Conservation (phyloP, 495 filamentous ascomycete species). For the Sordaria brevicollis region DNA sequence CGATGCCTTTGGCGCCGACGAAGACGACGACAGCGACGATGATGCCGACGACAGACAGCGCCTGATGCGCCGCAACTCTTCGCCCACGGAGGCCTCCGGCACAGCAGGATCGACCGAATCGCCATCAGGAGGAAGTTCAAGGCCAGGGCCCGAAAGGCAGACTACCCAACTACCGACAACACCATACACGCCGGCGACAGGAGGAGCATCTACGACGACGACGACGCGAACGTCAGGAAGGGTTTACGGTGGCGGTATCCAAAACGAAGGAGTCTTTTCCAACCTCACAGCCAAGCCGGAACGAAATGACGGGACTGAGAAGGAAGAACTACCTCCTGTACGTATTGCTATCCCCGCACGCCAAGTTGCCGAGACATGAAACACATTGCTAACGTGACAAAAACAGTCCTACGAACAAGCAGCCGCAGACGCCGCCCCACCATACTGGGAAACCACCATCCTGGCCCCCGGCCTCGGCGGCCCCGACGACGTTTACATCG, state of each 20-base stretch:
- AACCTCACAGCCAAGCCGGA: conserved; percentile 91
- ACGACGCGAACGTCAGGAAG: conserved; percentile 11
- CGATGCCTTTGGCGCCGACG: conserved; percentile 80
- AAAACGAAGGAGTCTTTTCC: conserved; percentile 87
- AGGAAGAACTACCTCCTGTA: conserved; percentile 89
- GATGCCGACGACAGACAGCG: conserved; percentile 77
- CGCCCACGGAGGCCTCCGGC: conserved; percentile 16
- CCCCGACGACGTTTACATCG: conserved; percentile 87
- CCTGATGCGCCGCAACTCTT: conserved; percentile 64
- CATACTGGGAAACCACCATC: conserved; percentile 99
- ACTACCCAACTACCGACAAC: conserved; percentile 15
- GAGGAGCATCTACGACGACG: conserved; percentile 18
- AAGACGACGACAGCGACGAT: conserved; percentile 59
- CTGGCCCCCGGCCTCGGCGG: conserved; percentile 76
- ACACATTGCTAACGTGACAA: conserved; percentile 20
- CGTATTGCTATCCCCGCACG: conserved; percentile 24
- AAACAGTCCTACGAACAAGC: conserved; percentile 93
- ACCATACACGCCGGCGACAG: conserved; percentile 12
- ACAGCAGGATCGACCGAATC: conserved; percentile 6
- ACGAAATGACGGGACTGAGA: conserved; percentile 57
- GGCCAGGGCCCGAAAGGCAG: conserved; percentile 6
- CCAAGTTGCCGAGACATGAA: background rate
- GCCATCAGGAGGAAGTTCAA: background rate
- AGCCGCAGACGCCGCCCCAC: conserved; percentile 88
- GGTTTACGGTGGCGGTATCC: conserved; percentile 57